Percentiles rank a stretch among this genome's conserved stretches.
Conservation (phyloP, 495 filamentous ascomycete genomes). For the Neurospora sp. region DNA sequence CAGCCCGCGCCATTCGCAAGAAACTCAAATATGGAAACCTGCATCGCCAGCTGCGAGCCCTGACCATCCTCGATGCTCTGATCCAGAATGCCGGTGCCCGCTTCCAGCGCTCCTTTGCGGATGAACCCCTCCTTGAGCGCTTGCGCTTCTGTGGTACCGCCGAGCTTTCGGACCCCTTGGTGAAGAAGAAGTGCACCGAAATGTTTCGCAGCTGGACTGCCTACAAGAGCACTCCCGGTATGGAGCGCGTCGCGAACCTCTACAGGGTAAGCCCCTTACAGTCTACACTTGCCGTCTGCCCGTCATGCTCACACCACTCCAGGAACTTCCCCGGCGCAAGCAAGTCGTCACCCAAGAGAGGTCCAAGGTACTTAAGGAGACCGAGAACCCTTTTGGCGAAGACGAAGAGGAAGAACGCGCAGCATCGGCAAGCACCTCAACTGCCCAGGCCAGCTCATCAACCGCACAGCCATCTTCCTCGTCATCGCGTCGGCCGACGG, state of each 20-base stretch:
- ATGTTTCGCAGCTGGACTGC: constrained; percentile 83
- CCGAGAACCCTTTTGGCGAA: constrained; percentile 52
- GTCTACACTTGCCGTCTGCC: neutral
- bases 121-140: constrained; percentile 89
- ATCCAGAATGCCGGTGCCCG: constrained; percentile 89
- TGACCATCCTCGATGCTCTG: constrained; percentile 84
- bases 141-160: constrained; percentile 81
- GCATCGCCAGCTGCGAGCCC: constrained; percentile 81
- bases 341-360: constrained; percentile 55
- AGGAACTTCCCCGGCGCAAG: constrained; percentile 46
- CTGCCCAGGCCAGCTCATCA: constrained; percentile 1
- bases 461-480: constrained; percentile 11
- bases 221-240: constrained; percentile 73
- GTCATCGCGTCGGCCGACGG: constrained; percentile 20
- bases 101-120: constrained; percentile 80
- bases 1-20: constrained; percentile 86
- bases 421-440: neutral
- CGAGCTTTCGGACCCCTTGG: constrained; percentile 70
- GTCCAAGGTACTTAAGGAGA: constrained; percentile 72
- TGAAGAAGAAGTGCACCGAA: constrained; percentile 74
- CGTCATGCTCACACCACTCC: constrained; percentile 3
- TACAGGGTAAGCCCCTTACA: constrained; percentile 46
- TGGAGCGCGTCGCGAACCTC: constrained; percentile 66
- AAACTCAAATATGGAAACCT: constrained; percentile 97
- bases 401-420: constrained; percentile 45